Conservation (phyloP, 192 early-diverging fungal species). For the Backusella macrospora region DNA sequence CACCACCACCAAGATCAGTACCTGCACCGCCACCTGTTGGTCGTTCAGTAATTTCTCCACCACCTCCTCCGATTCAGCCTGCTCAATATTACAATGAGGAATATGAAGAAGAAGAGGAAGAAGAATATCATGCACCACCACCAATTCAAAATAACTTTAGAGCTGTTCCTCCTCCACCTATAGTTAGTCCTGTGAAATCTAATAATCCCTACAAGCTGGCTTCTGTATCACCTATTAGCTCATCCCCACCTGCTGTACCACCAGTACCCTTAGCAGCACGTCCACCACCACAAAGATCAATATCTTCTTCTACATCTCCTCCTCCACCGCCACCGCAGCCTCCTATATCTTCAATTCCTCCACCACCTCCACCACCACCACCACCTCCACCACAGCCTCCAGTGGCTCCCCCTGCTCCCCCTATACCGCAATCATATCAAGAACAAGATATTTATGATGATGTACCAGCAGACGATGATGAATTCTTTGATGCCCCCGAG, state of each 20-base stretch:
- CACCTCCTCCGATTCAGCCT: neutral
- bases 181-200: slow-evolving; percentile 14
- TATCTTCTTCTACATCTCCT: neutral
- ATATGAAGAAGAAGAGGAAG: neutral
- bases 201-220: slow-evolving; percentile 36
- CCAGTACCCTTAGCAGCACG: slow-evolving; percentile 8
- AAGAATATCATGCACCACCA: neutral
- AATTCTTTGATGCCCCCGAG: slow-evolving; percentile 26
- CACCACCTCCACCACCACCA: slow-evolving; percentile 22
- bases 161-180: slow-evolving; percentile 5
- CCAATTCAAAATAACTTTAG: neutral
- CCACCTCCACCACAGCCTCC: slow-evolving; percentile 7
- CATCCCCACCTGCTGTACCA: neutral
- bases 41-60: neutral
- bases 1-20: slow-evolving; percentile 23
- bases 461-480: slow-evolving; percentile 19
- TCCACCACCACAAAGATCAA: neutral
- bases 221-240: slow-evolving; percentile 18
- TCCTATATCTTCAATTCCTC: neutral
- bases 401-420: slow-evolving; percentile 14
- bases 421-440: neutral
- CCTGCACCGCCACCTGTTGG: slow-evolving; percentile 17
- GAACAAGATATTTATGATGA: neutral
- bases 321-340: neutral
- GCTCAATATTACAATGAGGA: neutral